Conservation (phyloP, 306 rosid genomes). For the Cajanus cajan region DNA sequence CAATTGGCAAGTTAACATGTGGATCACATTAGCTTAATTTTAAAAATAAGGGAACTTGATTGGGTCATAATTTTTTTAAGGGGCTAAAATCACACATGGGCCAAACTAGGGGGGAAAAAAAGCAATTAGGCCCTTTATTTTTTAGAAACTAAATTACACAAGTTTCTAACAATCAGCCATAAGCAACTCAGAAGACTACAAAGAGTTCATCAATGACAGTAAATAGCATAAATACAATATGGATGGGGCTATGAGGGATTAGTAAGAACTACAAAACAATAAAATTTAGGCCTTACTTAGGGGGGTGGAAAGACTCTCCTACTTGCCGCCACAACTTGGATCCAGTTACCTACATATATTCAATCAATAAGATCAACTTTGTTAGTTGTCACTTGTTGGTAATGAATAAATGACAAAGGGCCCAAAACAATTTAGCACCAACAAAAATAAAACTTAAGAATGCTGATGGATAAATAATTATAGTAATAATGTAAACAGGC, state of each 20-base stretch:
- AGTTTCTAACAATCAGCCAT: neutral
- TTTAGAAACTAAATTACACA: neutral
- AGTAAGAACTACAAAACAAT: conserved; percentile 19
- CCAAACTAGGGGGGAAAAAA: neutral
- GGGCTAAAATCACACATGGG: neutral
- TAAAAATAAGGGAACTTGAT: neutral
- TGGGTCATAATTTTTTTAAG: neutral
- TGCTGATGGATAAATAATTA: neutral
- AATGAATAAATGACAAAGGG: neutral
- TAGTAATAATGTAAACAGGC: neutral
- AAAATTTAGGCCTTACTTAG: conserved; percentile 56
- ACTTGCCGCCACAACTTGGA: conserved; percentile 91
- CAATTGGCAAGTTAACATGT: neutral
- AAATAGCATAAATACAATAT: conserved; percentile 17
- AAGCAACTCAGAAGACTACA: neutral
- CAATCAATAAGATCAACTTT: conserved; percentile 19
- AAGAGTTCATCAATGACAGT: neutral
- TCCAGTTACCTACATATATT: conserved; percentile 63
- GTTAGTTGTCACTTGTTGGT: neutral
- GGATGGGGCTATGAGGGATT: conserved; percentile 5
- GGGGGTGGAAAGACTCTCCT: conserved; percentile 92
- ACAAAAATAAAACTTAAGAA: neutral
- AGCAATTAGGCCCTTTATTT: neutral
- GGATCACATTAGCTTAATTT: neutral
- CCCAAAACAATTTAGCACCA: conserved; percentile 7